A percentile compares a stretch with the other conserved stretches of the same genome.
phyloP scores from a whole-genome alignment of 345 rosid species.

The Citrus glauca region DNA sequence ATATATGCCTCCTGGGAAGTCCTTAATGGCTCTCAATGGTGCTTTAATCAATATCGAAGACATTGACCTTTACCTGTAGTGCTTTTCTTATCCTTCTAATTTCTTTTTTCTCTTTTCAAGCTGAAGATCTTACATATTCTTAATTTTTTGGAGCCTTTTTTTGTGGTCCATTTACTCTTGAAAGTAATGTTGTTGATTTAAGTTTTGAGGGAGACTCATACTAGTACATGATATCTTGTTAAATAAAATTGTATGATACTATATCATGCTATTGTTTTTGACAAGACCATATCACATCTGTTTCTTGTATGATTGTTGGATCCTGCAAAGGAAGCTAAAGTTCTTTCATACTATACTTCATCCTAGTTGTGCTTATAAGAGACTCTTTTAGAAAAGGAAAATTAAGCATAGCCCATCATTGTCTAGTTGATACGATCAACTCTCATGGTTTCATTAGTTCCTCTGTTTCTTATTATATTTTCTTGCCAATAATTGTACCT shows the following conservation, averaged over 20 bases:
- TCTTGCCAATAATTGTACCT: background rate
- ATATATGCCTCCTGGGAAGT: slow-evolving; percentile 95
- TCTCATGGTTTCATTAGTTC: background rate
- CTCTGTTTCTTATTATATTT: background rate
- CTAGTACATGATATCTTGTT: background rate
- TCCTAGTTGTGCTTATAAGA: background rate
- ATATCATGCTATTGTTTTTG: background rate
- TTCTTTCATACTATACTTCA: background rate
- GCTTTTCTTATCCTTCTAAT: slow-evolving; percentile 20
- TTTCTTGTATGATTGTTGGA: background rate
- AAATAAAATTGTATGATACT: background rate
- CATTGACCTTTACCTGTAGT: slow-evolving; percentile 88
- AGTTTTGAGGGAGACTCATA: background rate
- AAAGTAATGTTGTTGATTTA: background rate
- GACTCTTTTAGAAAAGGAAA: background rate
- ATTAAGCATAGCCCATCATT: background rate
- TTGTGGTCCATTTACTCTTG: slow-evolving; percentile 2
- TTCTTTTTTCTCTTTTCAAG: slow-evolving; percentile 8
- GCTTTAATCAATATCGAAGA: slow-evolving; percentile 94
- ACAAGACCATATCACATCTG: background rate
- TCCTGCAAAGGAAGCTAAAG: background rate
- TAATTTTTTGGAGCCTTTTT: background rate
- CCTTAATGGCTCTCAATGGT: slow-evolving; percentile 94
- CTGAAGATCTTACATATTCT: background rate
- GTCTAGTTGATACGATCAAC: background rate